Evolutionary conservation across 2,329 filamentous ascomycete species (phyloP), one percentile per base, ranked within the genome.

Genomic region (Venturia asperata): DNA sequence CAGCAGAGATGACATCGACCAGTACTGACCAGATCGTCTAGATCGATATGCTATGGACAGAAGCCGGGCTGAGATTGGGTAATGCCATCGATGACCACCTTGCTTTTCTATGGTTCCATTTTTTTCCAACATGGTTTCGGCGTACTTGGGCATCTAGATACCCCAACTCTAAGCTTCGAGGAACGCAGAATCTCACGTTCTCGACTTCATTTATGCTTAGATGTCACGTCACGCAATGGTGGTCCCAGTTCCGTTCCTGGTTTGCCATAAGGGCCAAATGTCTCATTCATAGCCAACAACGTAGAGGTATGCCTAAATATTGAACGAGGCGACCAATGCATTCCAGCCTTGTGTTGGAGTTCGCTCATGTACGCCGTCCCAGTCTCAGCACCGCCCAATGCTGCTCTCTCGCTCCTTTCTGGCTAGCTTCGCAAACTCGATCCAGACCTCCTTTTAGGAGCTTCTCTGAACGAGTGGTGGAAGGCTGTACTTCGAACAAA

Each of bases 21-120:
- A 55, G 10, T 55, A 24, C 49, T 55, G 30, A 55, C 15, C 2
- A 37, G 15, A 3, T 30, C 30, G 1, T n/a, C 27, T 58, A 58
- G 52, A 58, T 58, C 52, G 9, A 58, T 58, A 19, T 58, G 52
- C 52, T 58, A 58, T 24, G 52, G 52, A 10, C 52, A 58, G 10
- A 58, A 37, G 30, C 52, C 52, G 37, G 6, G 1, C 9, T 58
- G 27, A 21, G 1, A 24, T 37, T 27, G 37, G 5, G 10, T 1
- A 34, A 34, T 3, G 24, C 3, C 24, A 55, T 34, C 49, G 49
- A 17, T 15, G 13, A 15, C 24, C 24, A 17, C 27, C 4, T 9
- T 55, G 27, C 52, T 19, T 3, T 4, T 9, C 6, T n/a, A 37
- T 58, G 9, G 2, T 15, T 21, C 30, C n/a, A 37, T 10, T 6